These are phyloP conservation scores for Camellia japonica DNA, from an alignment of 148 eudicot species.

Conservation along the genomic window DNA sequence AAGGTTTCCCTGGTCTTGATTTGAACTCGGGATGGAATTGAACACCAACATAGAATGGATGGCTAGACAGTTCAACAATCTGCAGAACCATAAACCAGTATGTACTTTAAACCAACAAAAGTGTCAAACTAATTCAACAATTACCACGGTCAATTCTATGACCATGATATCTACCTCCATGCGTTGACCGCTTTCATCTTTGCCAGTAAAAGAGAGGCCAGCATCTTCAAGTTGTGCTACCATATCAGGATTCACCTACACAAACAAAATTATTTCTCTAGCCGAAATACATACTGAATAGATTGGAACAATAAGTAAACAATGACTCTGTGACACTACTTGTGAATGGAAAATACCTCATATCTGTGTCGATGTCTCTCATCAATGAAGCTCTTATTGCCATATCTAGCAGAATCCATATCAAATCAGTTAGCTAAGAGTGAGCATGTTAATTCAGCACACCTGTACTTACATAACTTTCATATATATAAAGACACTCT, in stretches of 20 bases:
- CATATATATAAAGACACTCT: too few relatives aligned
- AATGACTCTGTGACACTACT: too few relatives aligned
- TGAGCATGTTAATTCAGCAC: background rate
- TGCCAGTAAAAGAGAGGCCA: slow-evolving; percentile 72
- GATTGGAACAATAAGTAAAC: background rate
- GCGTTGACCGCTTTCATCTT: slow-evolving; percentile 74
- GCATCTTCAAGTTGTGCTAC: slow-evolving; percentile 64
- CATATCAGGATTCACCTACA: slow-evolving; percentile 73
- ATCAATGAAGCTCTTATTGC: slow-evolving; percentile 56
- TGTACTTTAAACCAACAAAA: background rate
- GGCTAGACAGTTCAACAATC: slow-evolving; percentile 70
- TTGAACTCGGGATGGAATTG: slow-evolving; percentile 90
- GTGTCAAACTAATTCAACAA: background rate
- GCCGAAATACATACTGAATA: background rate
- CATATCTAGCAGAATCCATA: slow-evolving; percentile 45
- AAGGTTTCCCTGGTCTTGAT: slow-evolving; percentile 82
- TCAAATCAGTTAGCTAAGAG: background rate
- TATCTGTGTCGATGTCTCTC: slow-evolving; percentile 94
- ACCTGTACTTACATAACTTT: background rate
- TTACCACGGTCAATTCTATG: background rate
- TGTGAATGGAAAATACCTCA: slow-evolving; percentile 42
- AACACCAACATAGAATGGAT: slow-evolving; percentile 71
- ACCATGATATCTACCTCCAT: slow-evolving; percentile 57
- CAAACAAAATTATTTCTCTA: background rate
- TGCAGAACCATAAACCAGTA: slow-evolving; percentile 17